Conservation (phyloP, 2,329 filamentous ascomycete genomes). For the Trichoderma simmonsii region DNA sequence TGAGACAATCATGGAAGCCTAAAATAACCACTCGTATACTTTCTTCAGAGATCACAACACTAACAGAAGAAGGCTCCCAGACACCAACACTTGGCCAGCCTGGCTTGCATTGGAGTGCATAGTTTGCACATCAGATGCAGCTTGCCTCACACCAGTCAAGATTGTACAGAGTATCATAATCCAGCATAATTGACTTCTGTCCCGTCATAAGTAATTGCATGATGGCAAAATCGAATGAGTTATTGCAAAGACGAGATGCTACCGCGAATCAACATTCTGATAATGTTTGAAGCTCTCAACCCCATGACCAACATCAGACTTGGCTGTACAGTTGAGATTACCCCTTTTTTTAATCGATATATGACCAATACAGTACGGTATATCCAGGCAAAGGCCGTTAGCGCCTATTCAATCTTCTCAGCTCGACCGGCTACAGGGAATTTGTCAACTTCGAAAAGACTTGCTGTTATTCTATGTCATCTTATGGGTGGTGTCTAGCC, state of each 20-base stretch:
- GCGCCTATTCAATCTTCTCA: background rate
- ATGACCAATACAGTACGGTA: background rate
- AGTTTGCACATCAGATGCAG: background rate
- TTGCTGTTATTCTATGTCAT: too few relatives aligned
- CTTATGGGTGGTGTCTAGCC: background rate
- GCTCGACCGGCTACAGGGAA: background rate
- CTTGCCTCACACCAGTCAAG: background rate
- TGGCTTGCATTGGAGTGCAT: background rate
- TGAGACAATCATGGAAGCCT: slow-evolving; percentile 14
- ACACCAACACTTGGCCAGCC: background rate
- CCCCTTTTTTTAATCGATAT: background rate
- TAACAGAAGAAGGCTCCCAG: background rate
- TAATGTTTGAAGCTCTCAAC: background rate
- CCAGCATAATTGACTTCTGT: background rate
- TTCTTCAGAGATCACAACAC: background rate
- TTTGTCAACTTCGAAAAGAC: background rate
- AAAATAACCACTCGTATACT: slow-evolving; percentile 7
- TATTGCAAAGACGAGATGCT: background rate
- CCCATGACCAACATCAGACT: background rate
- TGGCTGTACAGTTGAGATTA: too few relatives aligned
- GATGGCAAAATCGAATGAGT: background rate
- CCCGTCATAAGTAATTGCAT: background rate
- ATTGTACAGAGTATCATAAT: background rate
- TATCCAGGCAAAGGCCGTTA: background rate
- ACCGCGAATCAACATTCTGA: background rate